Conservation (phyloP, 441 rosid genomes). For the Arabidopsis hybrid region DNA sequence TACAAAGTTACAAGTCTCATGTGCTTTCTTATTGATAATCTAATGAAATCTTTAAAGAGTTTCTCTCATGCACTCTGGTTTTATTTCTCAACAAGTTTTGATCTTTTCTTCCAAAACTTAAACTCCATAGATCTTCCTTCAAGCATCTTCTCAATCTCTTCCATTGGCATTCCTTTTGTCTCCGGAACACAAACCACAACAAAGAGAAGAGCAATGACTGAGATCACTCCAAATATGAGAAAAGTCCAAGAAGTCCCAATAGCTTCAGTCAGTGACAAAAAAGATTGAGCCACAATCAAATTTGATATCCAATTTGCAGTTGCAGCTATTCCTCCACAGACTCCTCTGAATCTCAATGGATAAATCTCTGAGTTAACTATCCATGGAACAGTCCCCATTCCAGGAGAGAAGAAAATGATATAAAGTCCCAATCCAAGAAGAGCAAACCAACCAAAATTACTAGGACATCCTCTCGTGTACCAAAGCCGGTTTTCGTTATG, state of each 20-base stretch:
- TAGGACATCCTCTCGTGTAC: conserved; percentile 83
- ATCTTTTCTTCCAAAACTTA: conserved; percentile 65
- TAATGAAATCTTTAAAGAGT: conserved; percentile 3
- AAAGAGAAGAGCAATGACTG: conserved; percentile 62
- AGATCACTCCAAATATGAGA: conserved; percentile 61
- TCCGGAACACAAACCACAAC: conserved; percentile 73
- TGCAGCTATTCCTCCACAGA: conserved; percentile 86
- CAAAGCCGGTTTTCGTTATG: conserved; percentile 47
- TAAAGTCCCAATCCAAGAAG: conserved; percentile 65
- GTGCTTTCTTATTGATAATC: conserved; percentile 5
- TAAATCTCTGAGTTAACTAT: conserved; percentile 83
- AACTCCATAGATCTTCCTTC: conserved; percentile 57
- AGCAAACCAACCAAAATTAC: conserved; percentile 72
- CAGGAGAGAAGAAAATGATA: conserved; percentile 73
- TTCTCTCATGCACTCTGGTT: conserved; percentile 46
- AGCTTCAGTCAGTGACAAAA: conserved; percentile 62
- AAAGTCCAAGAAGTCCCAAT: conserved; percentile 78
- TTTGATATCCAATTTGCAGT: conserved; percentile 84
- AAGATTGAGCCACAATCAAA: conserved; percentile 75
- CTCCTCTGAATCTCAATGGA: conserved; percentile 78
- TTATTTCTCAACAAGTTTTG: conserved; percentile 41
- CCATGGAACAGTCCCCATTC: conserved; percentile 85
- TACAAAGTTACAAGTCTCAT: conserved; percentile 19
- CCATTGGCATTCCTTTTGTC: conserved; percentile 81
- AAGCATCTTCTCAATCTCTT: conserved; percentile 78